Percentiles rank a stretch among this genome's conserved stretches.
phyloP scores from a whole-genome alignment of 768 basidiomycete genomes.

The Russula dissimulans region DNA sequence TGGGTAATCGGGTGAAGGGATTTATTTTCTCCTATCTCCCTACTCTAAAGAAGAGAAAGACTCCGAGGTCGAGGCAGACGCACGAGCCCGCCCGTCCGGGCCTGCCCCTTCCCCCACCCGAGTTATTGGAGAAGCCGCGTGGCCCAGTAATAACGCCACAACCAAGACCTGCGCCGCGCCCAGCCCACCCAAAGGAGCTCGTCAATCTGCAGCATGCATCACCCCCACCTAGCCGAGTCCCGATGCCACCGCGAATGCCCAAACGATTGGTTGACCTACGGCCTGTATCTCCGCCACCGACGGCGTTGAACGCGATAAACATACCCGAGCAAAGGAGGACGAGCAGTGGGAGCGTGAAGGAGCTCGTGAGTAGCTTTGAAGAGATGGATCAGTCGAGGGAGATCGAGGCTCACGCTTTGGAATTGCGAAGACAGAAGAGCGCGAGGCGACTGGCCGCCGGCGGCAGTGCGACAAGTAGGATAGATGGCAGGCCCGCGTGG shows the following conservation, averaged over 20 bases:
- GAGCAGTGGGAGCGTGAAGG: constrained; percentile 65
- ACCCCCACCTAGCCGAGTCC: constrained; percentile 33
- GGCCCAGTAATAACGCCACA: constrained; percentile 53
- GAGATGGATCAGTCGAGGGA: constrained; percentile 28
- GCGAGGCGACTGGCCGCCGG: constrained; percentile 26
- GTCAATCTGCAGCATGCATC: constrained; percentile 54
- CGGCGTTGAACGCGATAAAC: constrained; percentile 18
- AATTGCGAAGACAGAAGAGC: constrained; percentile 31
- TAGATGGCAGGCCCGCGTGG: constrained; percentile 19
- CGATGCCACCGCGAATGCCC: constrained; percentile 31
- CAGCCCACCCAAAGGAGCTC: constrained; percentile 51
- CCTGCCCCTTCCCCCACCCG: constrained; percentile 48
- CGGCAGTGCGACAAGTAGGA: background rate
- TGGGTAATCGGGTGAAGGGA: constrained; percentile 46
- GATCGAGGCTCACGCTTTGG: constrained; percentile 22
- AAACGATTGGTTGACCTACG: constrained; percentile 56
- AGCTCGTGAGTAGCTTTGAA: constrained; percentile 60
- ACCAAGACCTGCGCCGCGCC: constrained; percentile 38
- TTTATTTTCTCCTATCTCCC: constrained; percentile 57
- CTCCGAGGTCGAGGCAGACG: constrained; percentile 19
- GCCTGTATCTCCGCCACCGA: constrained; percentile 34
- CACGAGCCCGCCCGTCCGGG: constrained; percentile 28
- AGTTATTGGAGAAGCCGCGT: constrained; percentile 39
- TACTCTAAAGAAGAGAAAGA: constrained; percentile 36
- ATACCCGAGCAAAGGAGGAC: constrained; percentile 40